A percentile compares a stretch with the other conserved stretches of the same genome.
Conservation (phyloP, 371 early-diverging fungal species). For the Catenaria anguillulae region DNA sequence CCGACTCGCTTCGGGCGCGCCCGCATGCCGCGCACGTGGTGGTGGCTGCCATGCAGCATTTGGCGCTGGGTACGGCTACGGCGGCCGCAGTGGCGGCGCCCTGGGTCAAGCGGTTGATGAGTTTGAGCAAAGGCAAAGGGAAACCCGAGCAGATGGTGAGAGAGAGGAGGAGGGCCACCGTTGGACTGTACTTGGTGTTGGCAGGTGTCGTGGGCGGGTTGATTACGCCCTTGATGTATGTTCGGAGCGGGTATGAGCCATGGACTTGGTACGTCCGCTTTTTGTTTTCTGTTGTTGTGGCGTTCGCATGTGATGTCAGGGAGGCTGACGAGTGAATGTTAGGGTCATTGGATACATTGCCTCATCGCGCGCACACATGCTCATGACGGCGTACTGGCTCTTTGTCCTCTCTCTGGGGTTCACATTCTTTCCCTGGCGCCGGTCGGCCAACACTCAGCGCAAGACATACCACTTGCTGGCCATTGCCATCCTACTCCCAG, state of each 20-base stretch:
- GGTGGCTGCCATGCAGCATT: not conserved
- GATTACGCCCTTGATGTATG: not conserved
- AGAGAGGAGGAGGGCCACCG: not conserved
- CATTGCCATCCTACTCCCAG: not conserved
- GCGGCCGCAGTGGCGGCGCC: not conserved
- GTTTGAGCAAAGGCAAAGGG: not conserved
- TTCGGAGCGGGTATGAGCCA: not conserved
- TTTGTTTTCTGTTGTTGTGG: not conserved
- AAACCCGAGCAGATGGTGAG: not conserved
- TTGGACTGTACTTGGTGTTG: not conserved
- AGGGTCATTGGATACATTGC: not conserved
- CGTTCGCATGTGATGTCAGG: not conserved
- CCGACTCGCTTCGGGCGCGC: not conserved
- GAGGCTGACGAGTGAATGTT: not conserved
- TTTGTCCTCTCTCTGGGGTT: not conserved
- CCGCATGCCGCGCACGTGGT: not conserved
- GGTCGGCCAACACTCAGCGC: not conserved
- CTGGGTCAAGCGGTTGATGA: not conserved
- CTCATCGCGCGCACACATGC: not conserved
- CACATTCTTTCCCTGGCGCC: not conserved
- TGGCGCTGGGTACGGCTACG: not conserved
- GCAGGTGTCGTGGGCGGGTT: not conserved
- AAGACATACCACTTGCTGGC: conserved; percentile 2
- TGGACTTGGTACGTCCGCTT: conserved; percentile 3
- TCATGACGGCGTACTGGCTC: not conserved